Evolutionary conservation across 1,284 basidiomycete species (phyloP), one percentile per base, ranked within the genome.

Genomic region (Trametes versicolor): DNA sequence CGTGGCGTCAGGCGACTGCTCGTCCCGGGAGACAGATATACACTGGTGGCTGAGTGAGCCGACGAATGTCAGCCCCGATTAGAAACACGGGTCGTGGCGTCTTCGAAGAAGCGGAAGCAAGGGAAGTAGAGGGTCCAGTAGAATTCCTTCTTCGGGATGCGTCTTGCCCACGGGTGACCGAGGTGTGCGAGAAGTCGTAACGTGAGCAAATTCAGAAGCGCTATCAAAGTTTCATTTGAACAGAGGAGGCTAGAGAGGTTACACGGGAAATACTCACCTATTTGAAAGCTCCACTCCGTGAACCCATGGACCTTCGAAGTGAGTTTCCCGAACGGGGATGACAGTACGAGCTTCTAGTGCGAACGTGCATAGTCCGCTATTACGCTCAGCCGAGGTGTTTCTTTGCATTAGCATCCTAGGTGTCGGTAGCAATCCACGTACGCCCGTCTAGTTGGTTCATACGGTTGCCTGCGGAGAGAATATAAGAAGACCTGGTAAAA

Each of bases 181-280:
- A 63, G 64, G 62, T 65, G 61, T 70, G 65, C 62, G 65, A 64
- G 37, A 41, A 37, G 41, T 62, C 55, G 54, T 51, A 58, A 25
- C 54, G 64, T 66, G 64, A 60, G 63, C 56, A 63, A 45, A 34
- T 21, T 47, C 12, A 52, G 62, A 60, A 62, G 60, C 51, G 47
- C 36, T 49, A 63, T 57, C 63, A 67, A 39, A 62, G 68, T 70
- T 70, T 67, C 66, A 70, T 70, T 65, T 64, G 50, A 21, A 47
- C 65, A 56, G 49, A 61, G 61, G 56, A 52, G 64, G 64, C 54
- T 67, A 67, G 51, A 60, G 48, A 51, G 48, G 48, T 13, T 25
- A 45, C 60, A 64, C 51, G 57, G 54, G 39, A 6, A 50, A 52
- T 52, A 49, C 50, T 58, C 62, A 50, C 56, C 17, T 29, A 21